These are phyloP conservation scores for Avena eriantha DNA, from an alignment of 176 grass and related monocot genomes.

Conservation along the genomic window DNA sequence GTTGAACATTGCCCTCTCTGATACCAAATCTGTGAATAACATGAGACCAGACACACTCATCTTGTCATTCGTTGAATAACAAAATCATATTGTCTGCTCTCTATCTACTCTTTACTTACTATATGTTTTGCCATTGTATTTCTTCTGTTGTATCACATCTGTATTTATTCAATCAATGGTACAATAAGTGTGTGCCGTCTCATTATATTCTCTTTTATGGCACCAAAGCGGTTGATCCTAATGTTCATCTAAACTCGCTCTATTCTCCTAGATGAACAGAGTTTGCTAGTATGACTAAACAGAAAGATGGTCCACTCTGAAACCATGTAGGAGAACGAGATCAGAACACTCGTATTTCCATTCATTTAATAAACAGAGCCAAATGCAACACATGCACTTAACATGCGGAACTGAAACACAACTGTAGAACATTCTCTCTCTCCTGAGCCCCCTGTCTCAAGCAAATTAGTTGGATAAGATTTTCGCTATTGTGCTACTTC, in stretches of 20 bases:
- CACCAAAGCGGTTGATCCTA: background rate
- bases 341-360: background rate
- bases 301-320: background rate
- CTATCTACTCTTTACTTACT: background rate
- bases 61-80: background rate
- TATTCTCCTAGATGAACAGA: background rate
- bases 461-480: background rate
- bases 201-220: background rate
- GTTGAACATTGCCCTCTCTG: background rate
- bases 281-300: background rate
- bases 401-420: background rate
- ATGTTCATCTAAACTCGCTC: background rate
- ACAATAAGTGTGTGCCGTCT: background rate
- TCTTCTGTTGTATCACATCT: background rate
- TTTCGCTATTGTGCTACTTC: background rate
- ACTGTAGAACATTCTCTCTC: no score
- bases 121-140: background rate
- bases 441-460: background rate
- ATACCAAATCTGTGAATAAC: background rate
- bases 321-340: background rate
- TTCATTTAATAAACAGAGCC: background rate
- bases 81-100: background rate
- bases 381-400: background rate
- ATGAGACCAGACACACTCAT: background rate
- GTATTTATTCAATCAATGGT: slow-evolving; percentile 2